Base-by-base conservation (phyloP, 768 basidiomycete species). In the Amanita jacksonii region DNA sequence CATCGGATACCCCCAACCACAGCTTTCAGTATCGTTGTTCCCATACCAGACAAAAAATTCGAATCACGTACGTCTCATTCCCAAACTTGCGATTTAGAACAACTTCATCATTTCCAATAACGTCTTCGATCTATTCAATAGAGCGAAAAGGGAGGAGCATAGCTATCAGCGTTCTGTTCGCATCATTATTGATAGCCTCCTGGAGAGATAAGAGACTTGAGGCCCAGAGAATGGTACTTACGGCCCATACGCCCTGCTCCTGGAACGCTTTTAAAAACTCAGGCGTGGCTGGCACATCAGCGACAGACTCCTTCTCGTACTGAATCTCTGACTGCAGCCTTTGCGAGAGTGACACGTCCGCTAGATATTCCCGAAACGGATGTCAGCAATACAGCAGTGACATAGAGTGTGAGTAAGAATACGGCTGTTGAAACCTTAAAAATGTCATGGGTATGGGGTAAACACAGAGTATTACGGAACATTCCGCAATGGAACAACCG, bases 301-400 rank as follows among this genome's bases (percentile, higher is more conserved):
- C 57, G 8, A 66, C 62, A 19, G 70, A 65, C 54, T 91, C 82
- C 48, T 76, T 68, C 67, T 99, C 93, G 58, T 85, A 96, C 54
- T 81, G 70, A 54, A 96, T 71, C 67, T 98, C 94, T 58, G 85
- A 79, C 39, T 71, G 61, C 38, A 94, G 68, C 54, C 85, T 88
- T 57, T 82, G 73, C 8, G 79, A 68, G 33, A 98, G 76, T 16
- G 76, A 61, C 24, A 85, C 67, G 58, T 93, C 88, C 47, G 80
- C 88, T 87, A 52, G 4, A 39, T n/a, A n/a, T n/a, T n/a, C n/a
- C n/a, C n/a, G n/a, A n/a, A n/a, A n/a, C n/a, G n/a, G n/a, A n/a
- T n/a, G n/a, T n/a, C n/a, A n/a, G n/a, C n/a, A n/a, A n/a, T n/a
- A 36, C 35, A 36, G 8, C 4, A 10, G 35, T 18, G 35, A 18